A percentile compares a stretch with the other conserved stretches of the same genome.
These are phyloP conservation scores for Cladobotryum mycophilum DNA, from an alignment of 2,329 filamentous ascomycete species.

Conservation along the genomic window DNA sequence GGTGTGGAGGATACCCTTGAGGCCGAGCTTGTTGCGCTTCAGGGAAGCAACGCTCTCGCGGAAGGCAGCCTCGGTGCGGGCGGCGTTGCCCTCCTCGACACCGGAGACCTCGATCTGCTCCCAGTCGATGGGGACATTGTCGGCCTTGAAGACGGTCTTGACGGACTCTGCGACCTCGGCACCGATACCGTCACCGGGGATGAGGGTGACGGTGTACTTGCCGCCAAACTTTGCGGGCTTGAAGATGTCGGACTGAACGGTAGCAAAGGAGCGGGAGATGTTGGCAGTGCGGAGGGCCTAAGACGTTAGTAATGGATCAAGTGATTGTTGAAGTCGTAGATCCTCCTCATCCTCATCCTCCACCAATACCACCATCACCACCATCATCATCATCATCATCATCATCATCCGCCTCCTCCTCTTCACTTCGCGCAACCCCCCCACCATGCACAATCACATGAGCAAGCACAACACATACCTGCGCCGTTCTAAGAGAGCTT, in stretches of 20 bases:
- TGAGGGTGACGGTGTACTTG: conserved; percentile 98
- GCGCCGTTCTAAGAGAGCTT: conserved; percentile 49
- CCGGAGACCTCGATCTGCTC: conserved; percentile 96
- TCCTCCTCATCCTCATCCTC: not conserved
- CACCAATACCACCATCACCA: no score
- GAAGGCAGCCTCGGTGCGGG: conserved; percentile 91
- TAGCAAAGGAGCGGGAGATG: conserved; percentile 60
- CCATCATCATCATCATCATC: not conserved
- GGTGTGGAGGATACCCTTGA: conserved; percentile 98
- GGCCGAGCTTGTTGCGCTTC: conserved; percentile 95
- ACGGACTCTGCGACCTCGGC: conserved; percentile 96
- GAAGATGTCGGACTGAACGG: conserved; percentile 91
- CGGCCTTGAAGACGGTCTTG: conserved; percentile 99
- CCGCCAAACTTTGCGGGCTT: conserved; percentile 98
- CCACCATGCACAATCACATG: not conserved
- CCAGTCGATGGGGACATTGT: conserved; percentile 98
- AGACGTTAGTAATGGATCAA: conserved; percentile 2
- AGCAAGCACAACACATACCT: conserved; percentile 39
- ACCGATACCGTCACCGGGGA: conserved; percentile 98
- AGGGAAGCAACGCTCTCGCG: conserved; percentile 91
- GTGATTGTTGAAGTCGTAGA: conserved; percentile 16
- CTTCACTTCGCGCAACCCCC: not conserved
- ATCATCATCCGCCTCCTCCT: not conserved
- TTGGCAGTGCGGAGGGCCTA: conserved; percentile 50
- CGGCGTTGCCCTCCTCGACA: conserved; percentile 69